phyloP scores from a whole-genome alignment of 768 basidiomycete species.

The Lyophyllum atratum region DNA sequence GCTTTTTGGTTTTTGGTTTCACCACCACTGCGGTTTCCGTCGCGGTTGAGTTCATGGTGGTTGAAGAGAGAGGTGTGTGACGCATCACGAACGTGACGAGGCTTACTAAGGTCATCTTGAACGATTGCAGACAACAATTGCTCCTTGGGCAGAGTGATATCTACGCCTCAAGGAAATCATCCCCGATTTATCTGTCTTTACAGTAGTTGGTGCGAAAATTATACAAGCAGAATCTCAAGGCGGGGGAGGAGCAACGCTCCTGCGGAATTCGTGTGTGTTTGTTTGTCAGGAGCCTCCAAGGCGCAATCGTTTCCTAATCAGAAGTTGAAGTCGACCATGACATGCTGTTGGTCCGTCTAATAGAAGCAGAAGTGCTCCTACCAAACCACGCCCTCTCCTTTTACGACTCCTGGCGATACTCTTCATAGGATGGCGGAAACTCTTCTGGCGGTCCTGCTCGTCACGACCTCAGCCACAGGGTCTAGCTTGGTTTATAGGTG shows the following conservation, averaged over 20 bases:
- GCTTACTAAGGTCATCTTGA: background rate
- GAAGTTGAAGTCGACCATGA: background rate
- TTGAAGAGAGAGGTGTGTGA: slow-evolving; percentile 2
- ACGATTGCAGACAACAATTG: too few relatives aligned
- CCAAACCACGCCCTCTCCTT: background rate
- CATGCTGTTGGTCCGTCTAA: background rate
- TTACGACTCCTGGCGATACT: background rate
- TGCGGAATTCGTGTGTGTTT: slow-evolving; percentile 1
- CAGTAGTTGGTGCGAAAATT: too few relatives aligned
- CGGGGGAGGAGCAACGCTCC: too few relatives aligned
- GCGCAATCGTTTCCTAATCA: too few relatives aligned
- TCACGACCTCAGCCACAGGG: slow-evolving; percentile 83
- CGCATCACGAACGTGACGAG: background rate
- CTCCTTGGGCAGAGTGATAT: too few relatives aligned
- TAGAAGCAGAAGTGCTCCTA: background rate
- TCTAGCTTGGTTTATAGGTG: slow-evolving; percentile 81
- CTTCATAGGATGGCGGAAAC: slow-evolving; percentile 64
- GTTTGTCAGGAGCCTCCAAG: background rate
- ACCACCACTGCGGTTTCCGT: slow-evolving; percentile 18
- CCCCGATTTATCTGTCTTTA: too few relatives aligned
- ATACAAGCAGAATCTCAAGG: too few relatives aligned
- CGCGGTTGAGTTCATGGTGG: slow-evolving; percentile 33
- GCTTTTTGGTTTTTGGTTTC: slow-evolving; percentile 50
- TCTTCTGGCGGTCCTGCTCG: slow-evolving; percentile 78
- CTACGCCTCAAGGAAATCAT: too few relatives aligned